Evolutionary conservation across 345 rosid genomes (phyloP).

Genomic region (Euphorbia peplus): DNA sequence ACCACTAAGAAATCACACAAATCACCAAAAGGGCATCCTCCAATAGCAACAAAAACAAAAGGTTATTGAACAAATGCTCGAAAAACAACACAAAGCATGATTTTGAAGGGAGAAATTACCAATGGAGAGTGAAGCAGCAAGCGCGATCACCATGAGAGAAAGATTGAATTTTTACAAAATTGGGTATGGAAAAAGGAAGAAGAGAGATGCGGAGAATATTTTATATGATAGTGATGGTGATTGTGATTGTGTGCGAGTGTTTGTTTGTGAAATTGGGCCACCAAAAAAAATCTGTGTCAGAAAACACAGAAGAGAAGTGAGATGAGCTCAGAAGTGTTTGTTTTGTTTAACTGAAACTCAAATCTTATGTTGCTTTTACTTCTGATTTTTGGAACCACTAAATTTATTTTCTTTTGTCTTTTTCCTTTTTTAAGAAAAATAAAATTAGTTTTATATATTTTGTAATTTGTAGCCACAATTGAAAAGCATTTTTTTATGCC

Average conservation of each 20-base stretch:
- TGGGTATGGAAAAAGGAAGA: neutral
- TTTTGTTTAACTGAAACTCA: too few relatives aligned
- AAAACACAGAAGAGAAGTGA: neutral
- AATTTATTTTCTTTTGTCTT: neutral
- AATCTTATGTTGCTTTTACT: neutral
- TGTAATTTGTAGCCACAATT: neutral
- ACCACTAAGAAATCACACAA: neutral
- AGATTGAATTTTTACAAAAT: neutral
- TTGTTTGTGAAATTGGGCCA: constrained; percentile 9
- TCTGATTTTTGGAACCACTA: neutral
- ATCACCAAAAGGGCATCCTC: constrained; percentile 3
- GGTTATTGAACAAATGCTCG: neutral
- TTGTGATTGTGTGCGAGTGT: neutral
- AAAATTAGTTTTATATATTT: neutral
- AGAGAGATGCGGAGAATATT: constrained; percentile 13
- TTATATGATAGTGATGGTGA: neutral
- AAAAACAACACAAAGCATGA: neutral
- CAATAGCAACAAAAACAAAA: constrained; percentile 2
- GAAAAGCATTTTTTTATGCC: neutral
- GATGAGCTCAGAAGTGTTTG: neutral
- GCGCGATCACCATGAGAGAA: constrained; percentile 67
- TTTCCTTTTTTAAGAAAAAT: neutral
- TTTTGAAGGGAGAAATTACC: constrained; percentile 31
- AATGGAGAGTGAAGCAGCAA: constrained; percentile 56
- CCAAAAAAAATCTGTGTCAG: constrained; percentile 12